A percentile compares a stretch with the other conserved stretches of the same genome.
These are phyloP conservation scores for Pichia sp. DNA, from an alignment of 1,139 yeast species.

Conservation along the genomic window DNA sequence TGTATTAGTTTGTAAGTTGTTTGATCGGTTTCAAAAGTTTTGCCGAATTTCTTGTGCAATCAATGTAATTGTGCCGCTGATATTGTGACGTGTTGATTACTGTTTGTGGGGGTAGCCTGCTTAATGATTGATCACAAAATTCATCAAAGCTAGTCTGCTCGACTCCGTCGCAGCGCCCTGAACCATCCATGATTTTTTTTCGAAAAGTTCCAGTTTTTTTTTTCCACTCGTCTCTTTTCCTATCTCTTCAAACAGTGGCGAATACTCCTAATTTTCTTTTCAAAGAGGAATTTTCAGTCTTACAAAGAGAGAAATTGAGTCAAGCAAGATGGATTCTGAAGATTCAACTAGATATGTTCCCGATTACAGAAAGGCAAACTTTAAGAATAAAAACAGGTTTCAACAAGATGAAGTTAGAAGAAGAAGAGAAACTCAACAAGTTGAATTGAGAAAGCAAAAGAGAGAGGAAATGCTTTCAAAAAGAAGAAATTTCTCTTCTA, in stretches of 20 bases:
- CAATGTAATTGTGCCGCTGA: no score
- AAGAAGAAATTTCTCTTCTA: slow-evolving; percentile 66
- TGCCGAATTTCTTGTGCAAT: no score
- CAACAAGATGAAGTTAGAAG: slow-evolving; percentile 95
- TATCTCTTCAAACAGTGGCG: neutral
- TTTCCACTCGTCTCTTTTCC: slow-evolving; percentile 1
- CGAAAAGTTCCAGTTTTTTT: no score
- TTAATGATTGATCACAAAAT: no score
- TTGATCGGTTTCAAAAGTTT: no score
- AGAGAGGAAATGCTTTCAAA: slow-evolving; percentile 92
- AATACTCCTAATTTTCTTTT: neutral
- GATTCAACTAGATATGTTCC: slow-evolving; percentile 90
- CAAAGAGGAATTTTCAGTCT: neutral
- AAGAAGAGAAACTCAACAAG: slow-evolving; percentile 96
- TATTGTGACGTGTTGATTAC: no score
- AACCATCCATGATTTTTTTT: no score
- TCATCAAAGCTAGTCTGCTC: no score
- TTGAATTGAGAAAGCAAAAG: slow-evolving; percentile 91
- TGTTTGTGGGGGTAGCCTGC: no score
- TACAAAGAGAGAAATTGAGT: neutral
- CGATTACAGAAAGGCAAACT: slow-evolving; percentile 94
- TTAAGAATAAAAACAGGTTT: slow-evolving; percentile 91
- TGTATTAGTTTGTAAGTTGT: no score
- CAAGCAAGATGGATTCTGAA: slow-evolving; percentile 10
- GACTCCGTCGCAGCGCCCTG: no score